Evolutionary conservation across 192 early-diverging fungal genomes (phyloP), one percentile per base, ranked within the genome.

Genomic region (Pecoramyces ruminantium): DNA sequence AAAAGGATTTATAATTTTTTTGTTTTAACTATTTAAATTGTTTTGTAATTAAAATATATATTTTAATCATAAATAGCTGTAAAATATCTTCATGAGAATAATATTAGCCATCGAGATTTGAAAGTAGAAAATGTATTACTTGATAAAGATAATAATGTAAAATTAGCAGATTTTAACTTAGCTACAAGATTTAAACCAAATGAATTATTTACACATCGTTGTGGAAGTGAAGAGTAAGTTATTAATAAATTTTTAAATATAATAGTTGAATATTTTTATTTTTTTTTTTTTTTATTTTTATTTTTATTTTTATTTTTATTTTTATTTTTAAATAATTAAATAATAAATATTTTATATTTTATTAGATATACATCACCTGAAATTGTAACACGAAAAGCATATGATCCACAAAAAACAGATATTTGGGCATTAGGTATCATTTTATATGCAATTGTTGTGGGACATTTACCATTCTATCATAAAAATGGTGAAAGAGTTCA

Each of bases 281-380:
- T 9, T 40, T 14, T 40, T 14, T 40, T 14, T 13, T 40, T 2
- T 21, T 14, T 51, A 51, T 21, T 21, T 21, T 51, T 2, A 21
- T 21, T 51, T 51, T 51, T 39, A 14, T 39, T 39, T 14, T 39
- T 39, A 14, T 39, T 39, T n/a, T n/a, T n/a, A n/a, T n/a, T n/a
- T n/a, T n/a, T n/a, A n/a, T n/a, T n/a, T n/a, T n/a, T n/a, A n/a
- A n/a, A n/a, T n/a, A n/a, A n/a, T n/a, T n/a, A n/a, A n/a, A n/a
- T n/a, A n/a, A n/a, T n/a, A n/a, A n/a, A n/a, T n/a, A n/a, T n/a
- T n/a, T n/a, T n/a, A n/a, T n/a, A n/a, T n/a, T n/a, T n/a, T n/a
- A n/a, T n/a, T n/a, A 67, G 51, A 67, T 94, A 94, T 85, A 90
- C 92, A 0, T 90, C 93, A 1, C 93, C 93, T 0, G 93, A 94